These are phyloP conservation scores for Pythium apleroticum DNA, from an alignment of 352 stramenopile species.

Conservation along the genomic window DNA sequence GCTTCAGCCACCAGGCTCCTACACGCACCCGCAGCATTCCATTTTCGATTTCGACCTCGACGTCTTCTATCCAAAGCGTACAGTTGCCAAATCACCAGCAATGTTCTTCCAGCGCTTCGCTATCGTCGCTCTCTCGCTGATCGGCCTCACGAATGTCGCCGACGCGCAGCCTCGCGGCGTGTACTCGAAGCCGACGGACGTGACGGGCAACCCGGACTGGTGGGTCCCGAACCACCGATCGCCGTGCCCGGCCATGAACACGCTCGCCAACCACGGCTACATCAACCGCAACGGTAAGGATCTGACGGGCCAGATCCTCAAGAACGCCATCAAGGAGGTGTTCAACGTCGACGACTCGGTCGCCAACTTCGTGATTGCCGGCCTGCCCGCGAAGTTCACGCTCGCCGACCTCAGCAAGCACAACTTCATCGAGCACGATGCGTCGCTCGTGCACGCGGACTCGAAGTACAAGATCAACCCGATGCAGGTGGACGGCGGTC, in stretches of 20 bases:
- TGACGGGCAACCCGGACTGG: conserved; percentile 18
- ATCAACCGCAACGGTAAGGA: conserved; percentile 37
- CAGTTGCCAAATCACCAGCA: not conserved
- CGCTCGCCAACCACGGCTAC: conserved; percentile 50
- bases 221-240: conserved; percentile 33
- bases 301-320: conserved; percentile 26
- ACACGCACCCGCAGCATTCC: not conserved
- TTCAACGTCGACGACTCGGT: conserved; percentile 40
- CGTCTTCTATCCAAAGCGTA: conserved; percentile 16
- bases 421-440: conserved; percentile 54
- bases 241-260: conserved; percentile 48
- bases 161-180: conserved; percentile 8
- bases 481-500: conserved; percentile 24
- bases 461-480: conserved; percentile 36
- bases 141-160: conserved; percentile 1
- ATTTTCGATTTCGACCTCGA: conserved; percentile 19
- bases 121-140: conserved; percentile 10
- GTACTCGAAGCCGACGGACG: conserved; percentile 13
- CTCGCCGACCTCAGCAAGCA: conserved; percentile 43
- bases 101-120: conserved; percentile 21
- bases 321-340: conserved; percentile 30
- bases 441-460: conserved; percentile 44
- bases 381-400: conserved; percentile 39
- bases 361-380: conserved; percentile 31
- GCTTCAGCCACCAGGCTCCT: not conserved